phyloP scores from a whole-genome alignment of 768 basidiomycete species.

The Lactifluus hygrophoroides region DNA sequence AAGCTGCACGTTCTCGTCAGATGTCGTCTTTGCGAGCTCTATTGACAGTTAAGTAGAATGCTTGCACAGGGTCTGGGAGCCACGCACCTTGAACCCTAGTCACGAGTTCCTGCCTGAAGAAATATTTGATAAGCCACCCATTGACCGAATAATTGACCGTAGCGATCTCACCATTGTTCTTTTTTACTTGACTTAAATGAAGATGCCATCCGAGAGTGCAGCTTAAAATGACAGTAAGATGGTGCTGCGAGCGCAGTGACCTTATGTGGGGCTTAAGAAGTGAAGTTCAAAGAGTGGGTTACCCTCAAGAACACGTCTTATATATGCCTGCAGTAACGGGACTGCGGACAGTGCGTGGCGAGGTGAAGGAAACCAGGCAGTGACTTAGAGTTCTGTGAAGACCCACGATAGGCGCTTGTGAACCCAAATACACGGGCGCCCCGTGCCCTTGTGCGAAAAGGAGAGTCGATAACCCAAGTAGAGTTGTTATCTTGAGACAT shows the following conservation, averaged over 20 bases:
- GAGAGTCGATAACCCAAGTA: neutral
- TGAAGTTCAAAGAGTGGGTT: neutral
- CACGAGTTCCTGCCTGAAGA: conserved; percentile 14
- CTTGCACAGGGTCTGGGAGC: neutral
- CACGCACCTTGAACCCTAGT: conserved; percentile 10
- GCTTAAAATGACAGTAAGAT: neutral
- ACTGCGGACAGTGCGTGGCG: conserved; percentile 7
- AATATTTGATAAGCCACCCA: neutral
- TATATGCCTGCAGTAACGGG: neutral
- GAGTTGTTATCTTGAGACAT: conserved; percentile 1
- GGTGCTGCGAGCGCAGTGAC: neutral
- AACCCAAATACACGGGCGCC: conserved; percentile 18
- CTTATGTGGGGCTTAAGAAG: neutral
- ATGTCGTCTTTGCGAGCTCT: conserved; percentile 13
- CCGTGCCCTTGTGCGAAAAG: conserved; percentile 1
- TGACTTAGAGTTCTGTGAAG: conserved; percentile 4
- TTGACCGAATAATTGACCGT: neutral
- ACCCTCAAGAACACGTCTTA: neutral
- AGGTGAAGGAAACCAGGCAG: neutral
- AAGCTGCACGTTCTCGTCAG: conserved; percentile 14
- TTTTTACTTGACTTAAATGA: neutral
- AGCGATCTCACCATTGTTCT: conserved; percentile 14
- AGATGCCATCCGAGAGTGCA: conserved; percentile 1
- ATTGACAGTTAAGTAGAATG: conserved; percentile 1
- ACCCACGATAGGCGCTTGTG: neutral